Conservation (phyloP, 2,329 filamentous ascomycete species). For the Diaporthe citri region DNA sequence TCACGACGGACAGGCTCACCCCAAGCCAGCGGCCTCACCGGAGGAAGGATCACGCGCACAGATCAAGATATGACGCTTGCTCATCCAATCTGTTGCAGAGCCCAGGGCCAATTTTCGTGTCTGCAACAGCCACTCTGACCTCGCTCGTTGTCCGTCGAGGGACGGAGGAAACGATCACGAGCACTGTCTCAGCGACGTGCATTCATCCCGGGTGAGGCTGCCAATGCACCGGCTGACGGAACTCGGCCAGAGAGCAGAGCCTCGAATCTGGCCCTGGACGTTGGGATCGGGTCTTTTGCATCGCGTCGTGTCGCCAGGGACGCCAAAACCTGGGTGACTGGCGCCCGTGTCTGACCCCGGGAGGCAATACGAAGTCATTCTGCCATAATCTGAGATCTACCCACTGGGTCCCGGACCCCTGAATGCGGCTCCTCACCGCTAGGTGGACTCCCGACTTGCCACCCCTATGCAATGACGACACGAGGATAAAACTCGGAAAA, state of each 20-base stretch:
- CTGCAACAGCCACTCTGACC: not conserved
- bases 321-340: constrained; percentile 36
- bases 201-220: not conserved
- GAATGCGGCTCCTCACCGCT: constrained; percentile 31
- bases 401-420: constrained; percentile 36
- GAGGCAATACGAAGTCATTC: constrained; percentile 26
- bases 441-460: constrained; percentile 29
- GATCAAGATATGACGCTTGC: constrained; percentile 29
- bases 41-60: constrained; percentile 19
- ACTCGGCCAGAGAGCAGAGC: not conserved
- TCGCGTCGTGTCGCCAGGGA: constrained; percentile 7
- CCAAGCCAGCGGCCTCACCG: constrained; percentile 17
- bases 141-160: not conserved
- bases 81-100: constrained; percentile 16
- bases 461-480: constrained; percentile 26
- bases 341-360: constrained; percentile 34
- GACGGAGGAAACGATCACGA: not conserved
- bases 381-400: constrained; percentile 31
- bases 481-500: constrained; percentile 25
- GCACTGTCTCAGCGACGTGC: not conserved
- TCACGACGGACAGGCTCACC: constrained; percentile 38
- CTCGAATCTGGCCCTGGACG: not conserved
- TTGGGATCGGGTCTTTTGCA: not conserved
- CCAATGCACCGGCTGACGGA: not conserved
- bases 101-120: constrained; percentile 1